phyloP scores from a whole-genome alignment of 192 early-diverging fungal genomes.

The Podila minutissima region DNA sequence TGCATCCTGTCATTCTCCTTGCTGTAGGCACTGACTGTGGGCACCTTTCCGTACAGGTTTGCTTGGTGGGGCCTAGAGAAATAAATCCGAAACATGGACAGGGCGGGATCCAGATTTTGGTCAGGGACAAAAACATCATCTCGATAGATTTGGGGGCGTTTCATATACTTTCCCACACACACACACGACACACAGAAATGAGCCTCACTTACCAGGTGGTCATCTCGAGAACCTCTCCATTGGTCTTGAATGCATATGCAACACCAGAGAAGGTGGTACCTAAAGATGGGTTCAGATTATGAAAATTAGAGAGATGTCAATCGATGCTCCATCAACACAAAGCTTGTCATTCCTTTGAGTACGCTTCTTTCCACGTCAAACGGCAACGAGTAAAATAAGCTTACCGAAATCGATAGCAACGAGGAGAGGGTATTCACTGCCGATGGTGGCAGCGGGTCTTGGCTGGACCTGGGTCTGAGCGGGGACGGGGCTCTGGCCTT shows the following conservation, averaged over 20 bases:
- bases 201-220: slow-evolving; percentile 53
- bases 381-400: neutral
- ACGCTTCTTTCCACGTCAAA: too few species aligned
- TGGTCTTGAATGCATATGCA: slow-evolving; percentile 57
- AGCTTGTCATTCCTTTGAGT: too few species aligned
- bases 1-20: slow-evolving; percentile 44
- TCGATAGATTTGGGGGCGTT: too few species aligned
- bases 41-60: slow-evolving; percentile 58
- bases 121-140: neutral
- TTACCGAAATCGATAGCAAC: slow-evolving; percentile 60
- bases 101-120: neutral
- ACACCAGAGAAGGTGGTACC: slow-evolving; percentile 57
- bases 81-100: neutral
- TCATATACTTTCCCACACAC: too few species aligned
- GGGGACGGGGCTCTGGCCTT: slow-evolving; percentile 15
- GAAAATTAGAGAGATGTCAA: too few species aligned
- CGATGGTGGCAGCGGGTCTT: slow-evolving; percentile 7
- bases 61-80: slow-evolving; percentile 52
- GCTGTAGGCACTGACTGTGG: slow-evolving; percentile 50
- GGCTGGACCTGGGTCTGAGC: slow-evolving; percentile 10
- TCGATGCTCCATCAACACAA: too few species aligned
- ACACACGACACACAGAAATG: too few species aligned
- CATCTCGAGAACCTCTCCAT: slow-evolving; percentile 58
- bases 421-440: slow-evolving; percentile 53
- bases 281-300: neutral